Conservation (phyloP, 495 filamentous ascomycete genomes). For the Geopyxis carbonaria region DNA sequence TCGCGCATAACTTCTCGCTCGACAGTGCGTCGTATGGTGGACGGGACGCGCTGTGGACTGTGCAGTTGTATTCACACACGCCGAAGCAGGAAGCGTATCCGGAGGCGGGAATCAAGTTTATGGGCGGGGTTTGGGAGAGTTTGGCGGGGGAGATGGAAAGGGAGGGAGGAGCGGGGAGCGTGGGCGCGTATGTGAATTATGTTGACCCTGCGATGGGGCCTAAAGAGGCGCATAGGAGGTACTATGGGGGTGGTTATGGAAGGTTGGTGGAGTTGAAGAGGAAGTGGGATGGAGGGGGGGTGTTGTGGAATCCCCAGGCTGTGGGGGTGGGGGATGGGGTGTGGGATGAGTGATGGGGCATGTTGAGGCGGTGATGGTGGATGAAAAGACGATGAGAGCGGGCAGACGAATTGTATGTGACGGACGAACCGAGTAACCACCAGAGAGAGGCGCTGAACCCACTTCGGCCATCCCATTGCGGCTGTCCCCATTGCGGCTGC, state of each 20-base stretch:
- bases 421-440: no score
- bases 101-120: slow-evolving; percentile 31
- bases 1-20: slow-evolving; percentile 29
- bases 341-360: no score
- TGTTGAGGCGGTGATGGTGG: no score
- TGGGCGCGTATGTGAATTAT: slow-evolving; percentile 49
- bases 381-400: no score
- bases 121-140: slow-evolving; percentile 23
- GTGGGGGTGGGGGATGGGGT: no score
- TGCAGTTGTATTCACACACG: slow-evolving; percentile 36
- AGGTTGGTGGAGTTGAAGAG: slow-evolving; percentile 35
- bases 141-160: slow-evolving; percentile 14
- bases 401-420: no score
- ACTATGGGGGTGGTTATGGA: slow-evolving; percentile 34
- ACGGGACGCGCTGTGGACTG: slow-evolving; percentile 38
- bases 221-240: slow-evolving; percentile 31
- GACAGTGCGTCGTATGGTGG: slow-evolving; percentile 35
- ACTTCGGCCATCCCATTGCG: no score
- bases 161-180: no score
- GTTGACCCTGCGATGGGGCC: slow-evolving; percentile 47
- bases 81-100: slow-evolving; percentile 4
- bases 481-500: no score
- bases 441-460: no score
- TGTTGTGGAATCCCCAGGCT: slow-evolving; percentile 51
- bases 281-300: slow-evolving; percentile 33